phyloP scores from a whole-genome alignment of 1,139 yeast genomes.

The Saccharomyces uvarum region DNA sequence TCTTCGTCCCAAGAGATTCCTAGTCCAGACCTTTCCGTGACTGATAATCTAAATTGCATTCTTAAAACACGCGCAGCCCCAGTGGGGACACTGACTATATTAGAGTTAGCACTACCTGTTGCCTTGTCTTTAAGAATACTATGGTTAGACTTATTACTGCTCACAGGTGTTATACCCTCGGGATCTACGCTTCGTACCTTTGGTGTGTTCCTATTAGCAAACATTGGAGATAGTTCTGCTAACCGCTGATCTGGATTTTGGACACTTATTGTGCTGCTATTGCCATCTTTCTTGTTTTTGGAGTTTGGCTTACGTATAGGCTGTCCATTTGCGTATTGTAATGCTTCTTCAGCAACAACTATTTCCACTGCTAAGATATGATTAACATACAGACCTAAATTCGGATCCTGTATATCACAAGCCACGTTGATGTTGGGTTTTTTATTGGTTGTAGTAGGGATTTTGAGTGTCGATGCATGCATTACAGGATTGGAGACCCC shows the following conservation, averaged over 20 bases:
- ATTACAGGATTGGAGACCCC: constrained; percentile 41
- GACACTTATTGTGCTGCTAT: neutral
- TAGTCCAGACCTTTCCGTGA: constrained; percentile 87
- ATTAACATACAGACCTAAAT: constrained; percentile 63
- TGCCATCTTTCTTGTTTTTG: neutral
- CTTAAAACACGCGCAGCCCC: constrained; percentile 91
- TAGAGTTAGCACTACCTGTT: constrained; percentile 5
- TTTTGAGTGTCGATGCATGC: constrained; percentile 25
- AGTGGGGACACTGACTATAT: constrained; percentile 63
- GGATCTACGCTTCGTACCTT: constrained; percentile 15
- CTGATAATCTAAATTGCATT: constrained; percentile 78
- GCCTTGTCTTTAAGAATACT: constrained; percentile 4
- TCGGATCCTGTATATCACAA: constrained; percentile 78
- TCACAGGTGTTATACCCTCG: constrained; percentile 13
- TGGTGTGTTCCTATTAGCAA: constrained; percentile 31
- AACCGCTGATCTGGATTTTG: constrained; percentile 33
- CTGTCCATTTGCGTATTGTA: constrained; percentile 37
- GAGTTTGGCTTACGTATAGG: constrained; percentile 19
- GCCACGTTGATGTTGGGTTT: constrained; percentile 47
- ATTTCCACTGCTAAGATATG: constrained; percentile 78
- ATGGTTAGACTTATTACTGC: constrained; percentile 8
- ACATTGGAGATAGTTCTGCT: constrained; percentile 38
- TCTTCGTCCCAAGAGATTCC: constrained; percentile 99
- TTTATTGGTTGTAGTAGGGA: constrained; percentile 21
- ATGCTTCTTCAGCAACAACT: constrained; percentile 84